Conservation (phyloP, 805 yeast genomes). For the Candida rishiriensis region DNA sequence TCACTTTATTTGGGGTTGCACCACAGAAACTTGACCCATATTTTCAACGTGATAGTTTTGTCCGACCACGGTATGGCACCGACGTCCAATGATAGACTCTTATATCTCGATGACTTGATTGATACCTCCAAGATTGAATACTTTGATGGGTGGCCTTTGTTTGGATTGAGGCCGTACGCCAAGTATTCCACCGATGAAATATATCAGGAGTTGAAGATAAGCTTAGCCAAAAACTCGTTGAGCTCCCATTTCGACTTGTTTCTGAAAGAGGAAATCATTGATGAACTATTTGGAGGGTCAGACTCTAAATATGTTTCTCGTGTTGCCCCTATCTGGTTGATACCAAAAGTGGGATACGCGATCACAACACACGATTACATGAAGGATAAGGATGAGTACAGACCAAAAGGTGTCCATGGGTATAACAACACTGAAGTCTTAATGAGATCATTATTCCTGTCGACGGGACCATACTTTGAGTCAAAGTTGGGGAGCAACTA, state of each 20-base stretch:
- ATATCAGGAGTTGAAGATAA: conserved; percentile 36
- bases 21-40: conserved; percentile 51
- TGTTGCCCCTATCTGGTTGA: conserved; percentile 80
- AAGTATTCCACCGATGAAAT: conserved; percentile 40
- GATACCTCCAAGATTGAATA: conserved; percentile 52
- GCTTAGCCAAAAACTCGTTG: conserved; percentile 27
- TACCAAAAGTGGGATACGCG: conserved; percentile 80
- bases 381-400: conserved; percentile 45
- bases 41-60: conserved; percentile 72
- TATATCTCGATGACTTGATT: conserved; percentile 70
- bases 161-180: conserved; percentile 60
- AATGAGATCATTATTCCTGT: conserved; percentile 82
- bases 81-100: conserved; percentile 61
- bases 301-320: conserved; percentile 45
- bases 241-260: conserved; percentile 42
- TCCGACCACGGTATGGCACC: conserved; percentile 97
- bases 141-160: conserved; percentile 82
- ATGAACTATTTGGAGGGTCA: conserved; percentile 53
- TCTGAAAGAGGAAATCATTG: conserved; percentile 48
- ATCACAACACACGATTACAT: conserved; percentile 58
- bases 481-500: conserved; percentile 24
- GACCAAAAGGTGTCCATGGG: conserved; percentile 81
- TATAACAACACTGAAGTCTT: conserved; percentile 70
- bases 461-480: conserved; percentile 73
- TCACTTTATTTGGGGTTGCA: conserved; percentile 43